Evolutionary conservation across 108 stramenopile species (phyloP).

Genomic region (Discostella pseudostelligera): DNA sequence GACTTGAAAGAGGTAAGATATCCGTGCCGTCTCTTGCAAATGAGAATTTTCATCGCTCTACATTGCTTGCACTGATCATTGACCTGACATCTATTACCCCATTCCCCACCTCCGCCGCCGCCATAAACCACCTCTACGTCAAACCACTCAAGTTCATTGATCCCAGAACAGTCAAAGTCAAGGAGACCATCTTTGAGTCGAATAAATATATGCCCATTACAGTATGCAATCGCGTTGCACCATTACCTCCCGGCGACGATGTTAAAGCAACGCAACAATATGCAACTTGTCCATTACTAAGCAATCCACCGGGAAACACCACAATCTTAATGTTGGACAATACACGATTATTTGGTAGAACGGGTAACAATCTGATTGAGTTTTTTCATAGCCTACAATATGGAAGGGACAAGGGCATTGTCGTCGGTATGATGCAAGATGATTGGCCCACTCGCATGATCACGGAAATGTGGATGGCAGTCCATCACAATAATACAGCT

Average conservation of each 20-base stretch:
- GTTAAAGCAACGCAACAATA: neutral
- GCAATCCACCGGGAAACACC: neutral
- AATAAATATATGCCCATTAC: too few relatives aligned
- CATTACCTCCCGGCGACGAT: neutral
- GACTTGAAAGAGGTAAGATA: too few relatives aligned
- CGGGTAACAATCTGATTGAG: slow-evolving; percentile 16
- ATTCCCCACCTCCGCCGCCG: too few relatives aligned
- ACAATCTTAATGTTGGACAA: neutral
- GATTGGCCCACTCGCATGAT: slow-evolving; percentile 26
- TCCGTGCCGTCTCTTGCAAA: too few relatives aligned
- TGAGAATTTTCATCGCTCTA: too few relatives aligned
- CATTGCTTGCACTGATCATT: too few relatives aligned
- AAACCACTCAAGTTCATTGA: too few relatives aligned
- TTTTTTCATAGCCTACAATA: slow-evolving; percentile 39
- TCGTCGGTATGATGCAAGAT: slow-evolving; percentile 22
- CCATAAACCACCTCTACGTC: too few relatives aligned
- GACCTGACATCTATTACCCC: too few relatives aligned
- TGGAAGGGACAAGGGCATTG: slow-evolving; percentile 15
- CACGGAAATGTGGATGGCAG: slow-evolving; percentile 34
- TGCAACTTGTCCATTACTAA: neutral
- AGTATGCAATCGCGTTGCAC: neutral
- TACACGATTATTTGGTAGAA: neutral
- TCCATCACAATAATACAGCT: slow-evolving; percentile 12
- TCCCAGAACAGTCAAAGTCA: too few relatives aligned
- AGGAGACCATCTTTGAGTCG: too few relatives aligned